These are phyloP conservation scores for Solanum pinnatisectum DNA, from an alignment of 257 asterid genomes.

Conservation along the genomic window DNA sequence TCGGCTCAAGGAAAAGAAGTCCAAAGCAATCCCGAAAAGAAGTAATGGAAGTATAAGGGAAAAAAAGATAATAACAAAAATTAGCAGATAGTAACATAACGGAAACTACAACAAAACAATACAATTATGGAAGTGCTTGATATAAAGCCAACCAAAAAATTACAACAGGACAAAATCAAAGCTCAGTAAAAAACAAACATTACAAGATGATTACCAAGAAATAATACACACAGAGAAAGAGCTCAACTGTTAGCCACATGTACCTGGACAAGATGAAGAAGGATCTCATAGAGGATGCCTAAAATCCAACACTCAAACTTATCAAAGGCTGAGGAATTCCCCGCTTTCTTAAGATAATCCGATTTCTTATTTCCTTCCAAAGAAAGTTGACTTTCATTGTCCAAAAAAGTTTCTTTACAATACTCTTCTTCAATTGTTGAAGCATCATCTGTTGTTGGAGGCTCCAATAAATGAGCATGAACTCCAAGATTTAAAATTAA, in stretches of 20 bases:
- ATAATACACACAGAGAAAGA: not conserved
- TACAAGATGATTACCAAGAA: not conserved
- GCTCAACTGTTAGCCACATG: not conserved
- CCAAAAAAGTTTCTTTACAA: slow-evolving; percentile 62
- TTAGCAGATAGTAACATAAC: not conserved
- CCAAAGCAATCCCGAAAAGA: not conserved
- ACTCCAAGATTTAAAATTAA: slow-evolving; percentile 92
- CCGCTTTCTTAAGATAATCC: slow-evolving; percentile 40
- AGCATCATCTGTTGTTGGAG: slow-evolving; percentile 71
- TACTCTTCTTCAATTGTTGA: slow-evolving; percentile 70
- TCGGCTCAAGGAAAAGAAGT: not conserved
- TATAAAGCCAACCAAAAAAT: not conserved
- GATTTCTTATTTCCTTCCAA: slow-evolving; percentile 37
- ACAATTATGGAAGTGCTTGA: not conserved
- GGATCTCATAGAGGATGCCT: slow-evolving; percentile 91
- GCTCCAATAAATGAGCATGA: slow-evolving; percentile 96
- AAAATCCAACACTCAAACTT: slow-evolving; percentile 94
- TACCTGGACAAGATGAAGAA: slow-evolving; percentile 99
- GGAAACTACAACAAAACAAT: not conserved
- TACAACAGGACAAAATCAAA: not conserved
- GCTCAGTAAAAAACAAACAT: not conserved
- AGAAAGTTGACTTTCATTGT: slow-evolving; percentile 54
- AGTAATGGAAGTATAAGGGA: not conserved
- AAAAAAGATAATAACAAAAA: not conserved
- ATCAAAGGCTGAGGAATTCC: slow-evolving; percentile 56